A percentile compares a stretch with the other conserved stretches of the same genome.
Evolutionary conservation across 768 basidiomycete species (phyloP).

Genomic region (Lepiota venenata): DNA sequence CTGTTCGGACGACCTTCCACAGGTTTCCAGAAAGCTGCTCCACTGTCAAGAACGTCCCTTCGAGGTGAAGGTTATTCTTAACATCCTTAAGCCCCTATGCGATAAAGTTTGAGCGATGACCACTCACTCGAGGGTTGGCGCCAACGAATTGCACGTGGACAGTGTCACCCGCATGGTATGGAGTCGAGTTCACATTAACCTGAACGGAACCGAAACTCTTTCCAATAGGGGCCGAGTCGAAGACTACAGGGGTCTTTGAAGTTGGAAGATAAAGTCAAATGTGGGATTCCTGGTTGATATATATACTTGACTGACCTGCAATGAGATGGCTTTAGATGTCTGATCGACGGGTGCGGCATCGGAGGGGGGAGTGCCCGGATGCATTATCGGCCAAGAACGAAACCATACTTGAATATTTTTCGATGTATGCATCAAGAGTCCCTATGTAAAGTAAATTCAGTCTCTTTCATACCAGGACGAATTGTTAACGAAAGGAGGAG

Average conservation of each 20-base stretch:
- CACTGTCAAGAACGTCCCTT: constrained; percentile 68
- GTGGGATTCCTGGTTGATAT: neutral
- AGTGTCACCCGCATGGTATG: constrained; percentile 55
- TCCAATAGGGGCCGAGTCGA: constrained; percentile 54
- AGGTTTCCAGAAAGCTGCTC: constrained; percentile 43
- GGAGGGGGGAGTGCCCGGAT: constrained; percentile 46
- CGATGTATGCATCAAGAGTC: constrained; percentile 78
- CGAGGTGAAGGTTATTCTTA: constrained; percentile 75
- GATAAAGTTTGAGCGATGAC: constrained; percentile 9
- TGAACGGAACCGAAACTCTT: constrained; percentile 62
- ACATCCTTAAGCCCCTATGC: constrained; percentile 1
- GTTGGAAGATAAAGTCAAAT: neutral
- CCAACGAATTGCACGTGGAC: constrained; percentile 67
- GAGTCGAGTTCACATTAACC: constrained; percentile 43
- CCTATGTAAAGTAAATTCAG: constrained; percentile 30
- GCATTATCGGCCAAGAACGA: constrained; percentile 54
- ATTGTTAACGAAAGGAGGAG: neutral
- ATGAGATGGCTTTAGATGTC: constrained; percentile 61
- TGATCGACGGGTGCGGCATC: constrained; percentile 65
- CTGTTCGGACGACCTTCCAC: constrained; percentile 62
- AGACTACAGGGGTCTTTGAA: constrained; percentile 54
- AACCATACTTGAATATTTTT: constrained; percentile 68
- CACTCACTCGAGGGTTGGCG: constrained; percentile 70
- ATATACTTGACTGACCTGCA: constrained; percentile 42
- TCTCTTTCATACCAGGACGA: neutral